These are phyloP conservation scores for Massarina eburnea DNA, from an alignment of 2,329 filamentous ascomycete genomes.

Conservation along the genomic window DNA sequence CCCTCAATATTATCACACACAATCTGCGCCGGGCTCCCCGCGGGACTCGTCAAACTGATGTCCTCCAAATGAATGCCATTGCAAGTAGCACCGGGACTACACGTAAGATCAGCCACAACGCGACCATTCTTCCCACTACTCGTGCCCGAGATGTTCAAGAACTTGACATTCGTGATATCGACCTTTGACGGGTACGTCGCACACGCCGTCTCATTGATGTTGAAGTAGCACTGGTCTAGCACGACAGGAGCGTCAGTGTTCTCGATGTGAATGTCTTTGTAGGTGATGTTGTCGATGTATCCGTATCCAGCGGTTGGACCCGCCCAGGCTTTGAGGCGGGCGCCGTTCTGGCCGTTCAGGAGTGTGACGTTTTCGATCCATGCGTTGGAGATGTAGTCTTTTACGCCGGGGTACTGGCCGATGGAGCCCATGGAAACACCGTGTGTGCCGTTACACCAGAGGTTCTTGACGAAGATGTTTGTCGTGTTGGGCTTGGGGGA, in stretches of 20 bases:
- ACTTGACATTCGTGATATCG: constrained; percentile 61
- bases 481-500: constrained; percentile 37
- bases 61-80: constrained; percentile 57
- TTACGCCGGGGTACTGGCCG: constrained; percentile 33
- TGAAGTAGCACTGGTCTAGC: constrained; percentile 65
- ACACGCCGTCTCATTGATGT: constrained; percentile 56
- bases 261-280: constrained; percentile 61
- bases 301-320: constrained; percentile 60
- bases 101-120: constrained; percentile 58
- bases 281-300: constrained; percentile 64
- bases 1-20: constrained; percentile 54
- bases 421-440: constrained; percentile 37
- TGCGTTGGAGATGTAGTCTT: constrained; percentile 44
- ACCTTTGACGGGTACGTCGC: constrained; percentile 58
- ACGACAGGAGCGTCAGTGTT: constrained; percentile 61
- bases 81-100: constrained; percentile 60
- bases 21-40: constrained; percentile 43
- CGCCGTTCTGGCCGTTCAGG: constrained; percentile 56
- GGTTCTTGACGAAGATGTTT: constrained; percentile 36
- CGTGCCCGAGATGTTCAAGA: constrained; percentile 61
- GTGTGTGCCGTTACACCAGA: constrained; percentile 39
- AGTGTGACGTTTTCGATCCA: constrained; percentile 63
- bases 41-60: constrained; percentile 58
- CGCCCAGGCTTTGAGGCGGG: constrained; percentile 64
- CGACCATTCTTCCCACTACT: constrained; percentile 59